These are phyloP conservation scores for Phytophthora crassamura DNA, from an alignment of 352 stramenopile species.

Conservation along the genomic window DNA sequence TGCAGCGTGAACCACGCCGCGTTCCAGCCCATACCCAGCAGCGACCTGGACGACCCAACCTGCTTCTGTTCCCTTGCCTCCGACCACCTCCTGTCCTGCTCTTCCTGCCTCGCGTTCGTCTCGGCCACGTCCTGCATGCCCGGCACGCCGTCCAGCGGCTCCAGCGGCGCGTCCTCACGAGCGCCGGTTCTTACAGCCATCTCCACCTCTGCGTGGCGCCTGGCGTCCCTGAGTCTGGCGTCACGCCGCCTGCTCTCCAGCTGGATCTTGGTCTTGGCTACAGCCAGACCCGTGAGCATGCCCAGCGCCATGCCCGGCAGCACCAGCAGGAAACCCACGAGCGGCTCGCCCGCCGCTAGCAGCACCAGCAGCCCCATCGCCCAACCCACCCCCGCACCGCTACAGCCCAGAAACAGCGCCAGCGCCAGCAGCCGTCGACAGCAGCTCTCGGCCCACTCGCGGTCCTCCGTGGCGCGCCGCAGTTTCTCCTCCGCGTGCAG, in stretches of 20 bases:
- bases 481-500: slow-evolving; percentile 71
- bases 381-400: slow-evolving; percentile 66
- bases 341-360: slow-evolving; percentile 54
- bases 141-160: slow-evolving; percentile 41
- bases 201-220: slow-evolving; percentile 64
- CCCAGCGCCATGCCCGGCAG: slow-evolving; percentile 67
- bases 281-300: slow-evolving; percentile 47
- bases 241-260: slow-evolving; percentile 57
- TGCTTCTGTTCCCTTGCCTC: slow-evolving; percentile 16
- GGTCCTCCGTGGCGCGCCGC: slow-evolving; percentile 46
- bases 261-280: slow-evolving; percentile 71
- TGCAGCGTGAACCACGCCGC: slow-evolving; percentile 55
- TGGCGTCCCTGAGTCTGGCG: slow-evolving; percentile 39
- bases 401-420: slow-evolving; percentile 57
- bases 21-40: slow-evolving; percentile 43
- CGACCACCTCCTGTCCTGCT: slow-evolving; percentile 1
- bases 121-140: slow-evolving; percentile 36
- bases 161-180: slow-evolving; percentile 35
- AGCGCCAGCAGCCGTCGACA: slow-evolving; percentile 57
- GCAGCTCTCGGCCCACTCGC: slow-evolving; percentile 60
- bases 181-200: slow-evolving; percentile 52
- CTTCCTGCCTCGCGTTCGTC: slow-evolving; percentile 11
- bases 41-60: slow-evolving; percentile 16
- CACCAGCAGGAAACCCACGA: slow-evolving; percentile 73
- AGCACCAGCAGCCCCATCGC: slow-evolving; percentile 52